A percentile compares a stretch with the other conserved stretches of the same genome.
Evolutionary conservation across 257 asterid genomes (phyloP).

Genomic region (Solanum pimpinellifolium): DNA sequence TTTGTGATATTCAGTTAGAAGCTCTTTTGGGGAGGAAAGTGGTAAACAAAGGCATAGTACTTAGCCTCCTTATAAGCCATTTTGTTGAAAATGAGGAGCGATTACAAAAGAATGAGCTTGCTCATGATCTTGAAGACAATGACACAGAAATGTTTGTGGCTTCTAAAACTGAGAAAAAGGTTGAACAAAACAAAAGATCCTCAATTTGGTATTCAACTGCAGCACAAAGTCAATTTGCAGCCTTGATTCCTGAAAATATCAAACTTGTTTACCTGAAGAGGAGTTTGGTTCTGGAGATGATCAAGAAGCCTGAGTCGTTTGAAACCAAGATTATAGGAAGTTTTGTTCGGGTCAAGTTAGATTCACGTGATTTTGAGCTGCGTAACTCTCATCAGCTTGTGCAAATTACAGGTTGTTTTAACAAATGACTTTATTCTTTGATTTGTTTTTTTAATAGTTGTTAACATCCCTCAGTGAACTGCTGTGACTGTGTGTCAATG

Average conservation of each 20-base stretch:
- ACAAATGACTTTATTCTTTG: not conserved
- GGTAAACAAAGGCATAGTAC: conserved; percentile 18
- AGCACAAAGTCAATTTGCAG: conserved; percentile 33
- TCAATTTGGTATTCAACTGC: not conserved
- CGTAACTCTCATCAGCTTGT: conserved; percentile 41
- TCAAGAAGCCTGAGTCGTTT: conserved; percentile 12
- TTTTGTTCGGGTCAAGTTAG: conserved; percentile 31
- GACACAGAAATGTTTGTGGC: not conserved
- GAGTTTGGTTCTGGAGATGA: conserved; percentile 25
- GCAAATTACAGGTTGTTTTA: conserved; percentile 56
- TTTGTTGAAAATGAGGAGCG: conserved; percentile 34
- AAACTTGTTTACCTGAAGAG: conserved; percentile 42
- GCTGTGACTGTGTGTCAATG: not conserved
- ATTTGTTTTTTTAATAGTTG: not conserved
- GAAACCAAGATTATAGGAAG: not conserved
- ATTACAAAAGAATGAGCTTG: conserved; percentile 39
- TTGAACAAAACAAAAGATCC: not conserved
- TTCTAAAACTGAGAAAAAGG: conserved; percentile 19
- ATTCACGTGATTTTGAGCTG: conserved; percentile 26
- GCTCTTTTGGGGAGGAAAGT: conserved; percentile 34
- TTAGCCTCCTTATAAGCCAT: conserved; percentile 45
- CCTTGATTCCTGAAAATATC: conserved; percentile 48
- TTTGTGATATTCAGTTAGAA: conserved; percentile 38
- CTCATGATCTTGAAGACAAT: conserved; percentile 15
- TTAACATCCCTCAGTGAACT: not conserved